phyloP scores from a whole-genome alignment of 495 filamentous ascomycete genomes.

The Daldinia concentrica region DNA sequence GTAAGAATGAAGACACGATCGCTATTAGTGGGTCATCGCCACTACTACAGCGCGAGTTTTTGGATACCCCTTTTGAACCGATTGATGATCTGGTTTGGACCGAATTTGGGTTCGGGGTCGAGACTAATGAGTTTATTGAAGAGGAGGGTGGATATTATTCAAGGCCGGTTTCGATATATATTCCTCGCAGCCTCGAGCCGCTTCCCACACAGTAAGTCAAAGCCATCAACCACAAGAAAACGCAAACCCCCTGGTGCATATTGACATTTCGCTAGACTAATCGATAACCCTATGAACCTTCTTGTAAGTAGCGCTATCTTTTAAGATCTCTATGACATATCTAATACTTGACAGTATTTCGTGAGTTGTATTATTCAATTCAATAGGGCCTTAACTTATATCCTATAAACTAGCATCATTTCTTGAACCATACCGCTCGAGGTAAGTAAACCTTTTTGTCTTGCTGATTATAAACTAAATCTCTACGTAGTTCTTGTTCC shows the following conservation, averaged over 20 bases:
- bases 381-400: slow-evolving; percentile 9
- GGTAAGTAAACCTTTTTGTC: slow-evolving; percentile 27
- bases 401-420: slow-evolving; percentile 65
- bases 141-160: slow-evolving; percentile 73
- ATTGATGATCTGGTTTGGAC: slow-evolving; percentile 36
- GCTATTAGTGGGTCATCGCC: slow-evolving; percentile 60
- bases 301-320: slow-evolving; percentile 63
- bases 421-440: slow-evolving; percentile 79
- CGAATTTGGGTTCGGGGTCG: slow-evolving; percentile 59
- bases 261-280: slow-evolving; percentile 49
- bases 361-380: slow-evolving; percentile 42
- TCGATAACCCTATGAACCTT: slow-evolving; percentile 80
- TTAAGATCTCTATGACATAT: not conserved
- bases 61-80: slow-evolving; percentile 34
- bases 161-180: slow-evolving; percentile 63
- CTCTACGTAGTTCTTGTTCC: slow-evolving; percentile 67
- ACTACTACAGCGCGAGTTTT: slow-evolving; percentile 43
- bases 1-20: slow-evolving; percentile 71
- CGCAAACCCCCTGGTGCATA: not conserved
- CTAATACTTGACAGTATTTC: slow-evolving; percentile 50
- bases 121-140: slow-evolving; percentile 59
- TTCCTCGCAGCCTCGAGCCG: slow-evolving; percentile 48
- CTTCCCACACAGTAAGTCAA: slow-evolving; percentile 55
- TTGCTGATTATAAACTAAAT: slow-evolving; percentile 20
- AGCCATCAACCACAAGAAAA: not conserved